Percentiles rank a stretch among this genome's conserved stretches.
Evolutionary conservation across 2,329 filamentous ascomycete genomes (phyloP).

Genomic region (Ophiosphaerella korrae): DNA sequence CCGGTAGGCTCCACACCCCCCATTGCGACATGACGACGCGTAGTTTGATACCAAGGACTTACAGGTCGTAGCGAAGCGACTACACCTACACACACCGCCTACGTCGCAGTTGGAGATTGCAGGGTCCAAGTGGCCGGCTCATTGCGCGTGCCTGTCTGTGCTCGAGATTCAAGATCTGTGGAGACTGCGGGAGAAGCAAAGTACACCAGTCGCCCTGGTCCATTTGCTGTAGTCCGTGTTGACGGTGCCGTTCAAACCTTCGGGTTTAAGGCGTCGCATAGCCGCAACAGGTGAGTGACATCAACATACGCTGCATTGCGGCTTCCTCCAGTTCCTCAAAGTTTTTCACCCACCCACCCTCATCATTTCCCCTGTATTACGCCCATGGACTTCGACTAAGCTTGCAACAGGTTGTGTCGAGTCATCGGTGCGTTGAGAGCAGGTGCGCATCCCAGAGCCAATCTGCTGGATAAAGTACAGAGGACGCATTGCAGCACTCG

Average conservation of each 20-base stretch:
- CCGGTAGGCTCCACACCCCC: conserved; percentile 39
- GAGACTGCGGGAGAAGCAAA: conserved; percentile 46
- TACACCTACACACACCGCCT: conserved; percentile 29
- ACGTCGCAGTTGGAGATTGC: conserved; percentile 36
- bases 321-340: conserved; percentile 11
- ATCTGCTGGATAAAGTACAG: conserved; percentile 34
- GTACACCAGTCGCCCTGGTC: conserved; percentile 33
- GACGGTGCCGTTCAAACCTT: conserved; percentile 35
- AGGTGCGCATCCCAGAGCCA: conserved; percentile 25
- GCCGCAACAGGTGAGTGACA: conserved; percentile 35
- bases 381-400: conserved; percentile 18
- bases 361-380: conserved; percentile 3
- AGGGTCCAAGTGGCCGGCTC: conserved; percentile 29
- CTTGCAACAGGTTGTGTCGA: conserved; percentile 14
- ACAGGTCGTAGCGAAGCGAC: conserved; percentile 39
- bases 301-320: conserved; percentile 19
- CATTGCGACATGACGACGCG: conserved; percentile 33
- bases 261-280: conserved; percentile 41
- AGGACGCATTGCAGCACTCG: conserved; percentile 26
- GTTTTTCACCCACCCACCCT: conserved; percentile 9
- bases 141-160: conserved; percentile 39
- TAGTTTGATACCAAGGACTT: conserved; percentile 35
- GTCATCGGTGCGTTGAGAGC: conserved; percentile 21
- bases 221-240: conserved; percentile 13
- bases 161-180: conserved; percentile 45